Conservation (phyloP, 768 basidiomycete species). For the Tephrocybe sp. region DNA sequence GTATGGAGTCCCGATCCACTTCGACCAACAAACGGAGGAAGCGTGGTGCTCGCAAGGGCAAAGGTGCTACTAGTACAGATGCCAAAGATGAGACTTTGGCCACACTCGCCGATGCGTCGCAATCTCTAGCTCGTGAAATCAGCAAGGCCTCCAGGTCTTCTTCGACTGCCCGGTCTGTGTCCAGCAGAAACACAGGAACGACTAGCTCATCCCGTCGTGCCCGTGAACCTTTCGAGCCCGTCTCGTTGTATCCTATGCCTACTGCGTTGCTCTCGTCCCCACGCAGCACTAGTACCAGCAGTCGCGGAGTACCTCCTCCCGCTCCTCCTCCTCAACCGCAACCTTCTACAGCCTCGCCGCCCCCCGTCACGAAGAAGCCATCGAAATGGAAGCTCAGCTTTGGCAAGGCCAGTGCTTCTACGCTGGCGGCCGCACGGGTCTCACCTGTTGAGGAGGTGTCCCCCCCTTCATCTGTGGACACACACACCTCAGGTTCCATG, state of each 20-base stretch:
- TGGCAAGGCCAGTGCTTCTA: slow-evolving; percentile 49
- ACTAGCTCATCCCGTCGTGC: slow-evolving; percentile 23
- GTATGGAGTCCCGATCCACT: slow-evolving; percentile 53
- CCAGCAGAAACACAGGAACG: slow-evolving; percentile 25
- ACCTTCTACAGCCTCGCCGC: slow-evolving; percentile 19
- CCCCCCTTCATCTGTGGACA: slow-evolving; percentile 27
- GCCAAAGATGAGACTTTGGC: slow-evolving; percentile 57
- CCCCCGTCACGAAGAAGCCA: slow-evolving; percentile 66
- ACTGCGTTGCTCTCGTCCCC: slow-evolving; percentile 27
- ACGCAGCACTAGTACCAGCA: slow-evolving; percentile 20
- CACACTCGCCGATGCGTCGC: slow-evolving; percentile 76
- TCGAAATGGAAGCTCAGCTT: slow-evolving; percentile 86
- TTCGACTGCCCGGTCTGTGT: slow-evolving; percentile 32
- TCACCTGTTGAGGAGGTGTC: slow-evolving; percentile 40
- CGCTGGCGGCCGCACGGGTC: slow-evolving; percentile 33
- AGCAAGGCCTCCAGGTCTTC: slow-evolving; percentile 60
- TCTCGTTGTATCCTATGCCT: slow-evolving; percentile 44
- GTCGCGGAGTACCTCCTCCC: slow-evolving; percentile 12
- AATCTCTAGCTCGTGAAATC: slow-evolving; percentile 81
- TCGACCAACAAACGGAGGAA: slow-evolving; percentile 81
- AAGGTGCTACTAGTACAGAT: slow-evolving; percentile 45
- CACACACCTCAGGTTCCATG: slow-evolving; percentile 31
- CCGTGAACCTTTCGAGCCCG: slow-evolving; percentile 39
- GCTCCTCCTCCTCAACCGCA: slow-evolving; percentile 17
- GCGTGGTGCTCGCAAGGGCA: slow-evolving; percentile 82